Evolutionary conservation across 148 eudicot genomes (phyloP).

Genomic region (Arctostaphylos glauca): DNA sequence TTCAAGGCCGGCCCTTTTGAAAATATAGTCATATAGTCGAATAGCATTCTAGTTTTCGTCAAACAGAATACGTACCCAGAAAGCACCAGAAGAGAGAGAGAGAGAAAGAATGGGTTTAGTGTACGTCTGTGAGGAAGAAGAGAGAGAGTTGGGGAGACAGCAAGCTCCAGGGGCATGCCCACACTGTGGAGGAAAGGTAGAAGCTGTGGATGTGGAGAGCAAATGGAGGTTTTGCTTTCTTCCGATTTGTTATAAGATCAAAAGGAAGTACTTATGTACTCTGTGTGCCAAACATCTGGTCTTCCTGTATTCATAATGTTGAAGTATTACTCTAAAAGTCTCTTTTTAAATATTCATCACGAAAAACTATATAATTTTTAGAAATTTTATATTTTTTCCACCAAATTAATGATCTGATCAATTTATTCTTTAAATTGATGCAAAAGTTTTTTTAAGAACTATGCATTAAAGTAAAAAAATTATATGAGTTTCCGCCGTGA

Average conservation of each 20-base stretch:
- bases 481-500: no score
- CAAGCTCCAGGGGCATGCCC: conserved; percentile 3
- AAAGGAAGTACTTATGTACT: conserved; percentile 6
- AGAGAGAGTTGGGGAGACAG: conserved; percentile 7
- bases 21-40: no score
- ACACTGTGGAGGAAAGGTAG: conserved; percentile 6
- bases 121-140: background rate
- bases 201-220: conserved; percentile 1
- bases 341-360: no score
- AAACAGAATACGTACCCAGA: no score
- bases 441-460: no score
- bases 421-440: no score
- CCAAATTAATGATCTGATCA: no score
- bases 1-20: background rate
- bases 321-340: no score
- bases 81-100: conserved; percentile 3
- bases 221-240: background rate
- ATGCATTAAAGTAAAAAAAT: no score
- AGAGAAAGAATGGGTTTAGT: background rate
- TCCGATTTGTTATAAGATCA: background rate
- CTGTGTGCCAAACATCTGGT: background rate
- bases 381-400: no score
- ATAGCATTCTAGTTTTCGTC: no score
- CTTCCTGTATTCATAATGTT: background rate
- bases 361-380: no score